Conservation (phyloP, 306 rosid species). For the Trichosanthes truncata region DNA sequence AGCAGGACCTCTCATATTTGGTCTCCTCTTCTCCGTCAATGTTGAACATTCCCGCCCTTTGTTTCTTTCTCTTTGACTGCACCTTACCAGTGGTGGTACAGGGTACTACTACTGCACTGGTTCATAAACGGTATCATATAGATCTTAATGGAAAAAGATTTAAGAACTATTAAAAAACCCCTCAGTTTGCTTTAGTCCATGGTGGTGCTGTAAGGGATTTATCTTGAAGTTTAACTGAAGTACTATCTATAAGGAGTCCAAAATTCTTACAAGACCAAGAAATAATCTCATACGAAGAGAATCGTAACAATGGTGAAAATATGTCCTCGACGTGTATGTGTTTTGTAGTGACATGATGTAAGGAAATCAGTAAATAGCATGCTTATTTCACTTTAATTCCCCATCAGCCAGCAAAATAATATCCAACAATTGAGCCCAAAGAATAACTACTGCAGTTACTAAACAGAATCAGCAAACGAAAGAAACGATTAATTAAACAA, state of each 20-base stretch:
- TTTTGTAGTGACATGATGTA: background rate
- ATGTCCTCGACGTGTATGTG: too few species aligned
- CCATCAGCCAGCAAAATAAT: background rate
- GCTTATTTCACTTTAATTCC: background rate
- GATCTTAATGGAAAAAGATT: background rate
- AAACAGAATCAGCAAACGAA: background rate
- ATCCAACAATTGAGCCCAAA: background rate
- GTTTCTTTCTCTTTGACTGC: background rate
- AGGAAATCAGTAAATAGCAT: background rate
- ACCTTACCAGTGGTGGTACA: background rate
- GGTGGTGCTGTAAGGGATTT: background rate
- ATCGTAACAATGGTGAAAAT: too few species aligned
- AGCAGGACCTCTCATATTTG: too few species aligned
- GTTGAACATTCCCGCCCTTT: too few species aligned
- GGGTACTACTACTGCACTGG: background rate
- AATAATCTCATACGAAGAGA: background rate
- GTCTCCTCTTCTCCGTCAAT: too few species aligned
- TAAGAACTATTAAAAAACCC: background rate
- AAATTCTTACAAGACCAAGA: background rate
- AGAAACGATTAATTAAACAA: background rate
- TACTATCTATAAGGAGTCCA: background rate
- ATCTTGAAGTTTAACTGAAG: background rate
- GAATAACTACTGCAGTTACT: background rate
- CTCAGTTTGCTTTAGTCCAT: background rate
- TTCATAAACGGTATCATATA: background rate